Percentiles rank a stretch among this genome's conserved stretches.
phyloP scores from a whole-genome alignment of 495 filamentous ascomycete genomes.

The Aspergillus heteromorphus region DNA sequence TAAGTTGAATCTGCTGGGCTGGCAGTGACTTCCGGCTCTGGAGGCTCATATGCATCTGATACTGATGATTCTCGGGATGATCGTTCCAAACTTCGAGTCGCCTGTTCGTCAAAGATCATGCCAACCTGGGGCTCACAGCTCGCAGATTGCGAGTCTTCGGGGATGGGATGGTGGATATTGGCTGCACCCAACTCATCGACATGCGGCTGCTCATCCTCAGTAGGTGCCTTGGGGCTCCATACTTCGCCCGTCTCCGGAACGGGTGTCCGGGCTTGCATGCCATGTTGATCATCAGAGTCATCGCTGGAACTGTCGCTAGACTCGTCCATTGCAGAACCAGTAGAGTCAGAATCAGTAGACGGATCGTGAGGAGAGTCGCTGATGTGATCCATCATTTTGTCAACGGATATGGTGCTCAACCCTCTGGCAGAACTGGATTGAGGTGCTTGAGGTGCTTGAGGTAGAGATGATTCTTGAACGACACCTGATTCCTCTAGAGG shows the following conservation, averaged over 20 bases:
- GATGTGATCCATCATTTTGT: conserved; percentile 2
- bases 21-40: conserved; percentile 39
- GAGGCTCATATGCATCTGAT: conserved; percentile 56
- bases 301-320: conserved; percentile 27
- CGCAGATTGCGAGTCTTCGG: conserved; percentile 2
- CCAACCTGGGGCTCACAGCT: conserved; percentile 1
- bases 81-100: conserved; percentile 6
- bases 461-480: neutral
- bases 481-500: neutral
- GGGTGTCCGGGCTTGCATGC: conserved; percentile 5
- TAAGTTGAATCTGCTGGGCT: conserved; percentile 29
- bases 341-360: conserved; percentile 23
- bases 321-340: conserved; percentile 40
- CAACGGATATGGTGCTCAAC: neutral
- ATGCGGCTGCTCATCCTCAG: neutral
- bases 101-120: conserved; percentile 6
- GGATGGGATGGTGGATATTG: neutral
- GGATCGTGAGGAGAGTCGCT: conserved; percentile 6
- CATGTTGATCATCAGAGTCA: conserved; percentile 17
- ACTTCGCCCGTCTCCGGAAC: neutral
- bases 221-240: neutral
- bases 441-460: neutral
- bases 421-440: neutral
- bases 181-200: neutral
- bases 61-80: conserved; percentile 26